Percentiles rank a stretch among this genome's conserved stretches.
phyloP scores from a whole-genome alignment of 164 flowering plant genomes.

The Berberis thunbergii region DNA sequence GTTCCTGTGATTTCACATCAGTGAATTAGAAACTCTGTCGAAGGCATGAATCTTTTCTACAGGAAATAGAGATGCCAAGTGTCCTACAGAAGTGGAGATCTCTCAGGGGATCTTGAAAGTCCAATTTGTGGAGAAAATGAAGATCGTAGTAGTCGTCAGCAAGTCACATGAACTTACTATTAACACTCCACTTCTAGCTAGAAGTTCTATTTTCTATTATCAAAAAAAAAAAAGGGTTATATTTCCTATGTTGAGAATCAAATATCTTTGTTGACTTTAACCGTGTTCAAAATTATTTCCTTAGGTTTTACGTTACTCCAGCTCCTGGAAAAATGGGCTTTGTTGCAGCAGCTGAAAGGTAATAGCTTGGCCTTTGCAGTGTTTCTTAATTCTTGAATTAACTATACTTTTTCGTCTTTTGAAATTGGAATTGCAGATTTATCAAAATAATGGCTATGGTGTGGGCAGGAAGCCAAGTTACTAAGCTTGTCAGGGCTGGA shows the following conservation, averaged over 20 bases:
- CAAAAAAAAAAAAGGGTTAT: background rate
- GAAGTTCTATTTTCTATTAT: no score
- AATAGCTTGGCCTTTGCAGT: background rate
- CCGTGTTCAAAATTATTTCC: conserved; percentile 1
- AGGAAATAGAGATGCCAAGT: no score
- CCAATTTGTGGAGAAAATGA: no score
- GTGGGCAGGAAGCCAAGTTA: conserved; percentile 95
- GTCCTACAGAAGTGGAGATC: no score
- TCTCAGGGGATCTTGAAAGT: no score
- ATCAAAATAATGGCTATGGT: conserved; percentile 81
- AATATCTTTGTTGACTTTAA: background rate
- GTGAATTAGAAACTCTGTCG: no score
- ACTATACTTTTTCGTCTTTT: background rate
- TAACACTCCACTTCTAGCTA: no score
- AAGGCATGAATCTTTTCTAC: no score
- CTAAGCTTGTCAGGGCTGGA: conserved; percentile 66
- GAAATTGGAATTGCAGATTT: conserved; percentile 45
- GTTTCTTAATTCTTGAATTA: background rate
- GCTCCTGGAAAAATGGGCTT: conserved; percentile 74
- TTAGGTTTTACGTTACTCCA: conserved; percentile 80
- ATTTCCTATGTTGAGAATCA: background rate
- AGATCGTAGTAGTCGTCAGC: no score
- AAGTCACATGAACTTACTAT: no score
- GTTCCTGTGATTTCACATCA: no score
- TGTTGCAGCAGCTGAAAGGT: conserved; percentile 66